Percentiles rank a stretch among this genome's conserved stretches.
phyloP scores from a whole-genome alignment of 345 rosid species.

The Gossypium australe region DNA sequence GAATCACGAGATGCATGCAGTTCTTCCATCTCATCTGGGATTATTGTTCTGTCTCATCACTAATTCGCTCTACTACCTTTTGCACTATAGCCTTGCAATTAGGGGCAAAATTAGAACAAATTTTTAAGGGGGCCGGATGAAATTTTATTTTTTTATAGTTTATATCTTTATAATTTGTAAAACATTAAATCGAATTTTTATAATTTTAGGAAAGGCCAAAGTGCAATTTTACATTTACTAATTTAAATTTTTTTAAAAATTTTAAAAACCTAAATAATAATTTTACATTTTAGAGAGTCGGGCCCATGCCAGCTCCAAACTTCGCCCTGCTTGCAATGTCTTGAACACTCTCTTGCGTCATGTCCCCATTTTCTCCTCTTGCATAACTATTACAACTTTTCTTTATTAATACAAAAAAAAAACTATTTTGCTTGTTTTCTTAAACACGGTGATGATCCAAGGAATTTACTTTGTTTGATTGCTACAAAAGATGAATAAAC shows the following conservation, averaged over 20 bases:
- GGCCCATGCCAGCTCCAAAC: too few species aligned
- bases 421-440: too few species aligned
- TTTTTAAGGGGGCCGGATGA: too few species aligned
- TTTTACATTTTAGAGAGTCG: too few species aligned
- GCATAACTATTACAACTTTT: not conserved
- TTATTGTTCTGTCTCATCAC: conserved; percentile 96
- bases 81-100: conserved; percentile 59
- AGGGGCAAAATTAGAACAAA: too few species aligned
- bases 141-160: too few species aligned
- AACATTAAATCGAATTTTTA: too few species aligned
- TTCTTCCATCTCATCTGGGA: conserved; percentile 95
- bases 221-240: too few species aligned
- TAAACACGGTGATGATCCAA: not conserved
- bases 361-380: conserved; percentile 28
- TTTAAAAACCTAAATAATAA: too few species aligned
- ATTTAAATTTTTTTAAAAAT: too few species aligned
- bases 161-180: too few species aligned
- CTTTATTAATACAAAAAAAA: not conserved
- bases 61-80: conserved; percentile 67
- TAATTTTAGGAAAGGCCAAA: too few species aligned
- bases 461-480: conserved; percentile 32
- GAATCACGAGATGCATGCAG: conserved; percentile 74
- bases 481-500: conserved; percentile 15
- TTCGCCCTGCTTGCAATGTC: conserved; percentile 36
- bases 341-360: conserved; percentile 44